Percentiles rank a stretch among this genome's conserved stretches.
phyloP scores from a whole-genome alignment of 2,329 filamentous ascomycete species.

The Fusarium coffeatum region DNA sequence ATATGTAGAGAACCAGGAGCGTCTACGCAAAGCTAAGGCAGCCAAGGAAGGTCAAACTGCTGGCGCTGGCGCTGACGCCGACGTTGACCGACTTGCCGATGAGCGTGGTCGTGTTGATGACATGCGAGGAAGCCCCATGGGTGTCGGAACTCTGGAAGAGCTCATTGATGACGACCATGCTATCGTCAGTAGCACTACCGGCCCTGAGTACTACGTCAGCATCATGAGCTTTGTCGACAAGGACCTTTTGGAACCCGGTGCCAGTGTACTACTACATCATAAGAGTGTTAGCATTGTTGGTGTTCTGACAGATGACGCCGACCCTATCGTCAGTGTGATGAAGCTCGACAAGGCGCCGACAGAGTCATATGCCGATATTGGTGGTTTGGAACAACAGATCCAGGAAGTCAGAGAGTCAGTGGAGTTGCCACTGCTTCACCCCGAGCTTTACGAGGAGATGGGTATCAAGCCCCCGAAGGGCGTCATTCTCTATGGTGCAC shows the following conservation, averaged over 20 bases:
- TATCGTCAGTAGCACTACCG: constrained; percentile 96
- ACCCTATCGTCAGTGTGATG: constrained; percentile 97
- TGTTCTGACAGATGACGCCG: constrained; percentile 94
- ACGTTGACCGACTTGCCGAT: constrained; percentile 87
- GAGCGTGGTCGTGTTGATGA: constrained; percentile 96
- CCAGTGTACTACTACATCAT: constrained; percentile 94
- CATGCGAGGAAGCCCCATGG: constrained; percentile 98
- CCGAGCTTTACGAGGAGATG: constrained; percentile 99
- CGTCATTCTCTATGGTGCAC: constrained; percentile 97
- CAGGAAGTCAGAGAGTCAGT: constrained; percentile 98
- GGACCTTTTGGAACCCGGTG: constrained; percentile 94
- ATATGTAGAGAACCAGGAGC: constrained; percentile 99
- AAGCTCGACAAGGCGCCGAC: constrained; percentile 99
- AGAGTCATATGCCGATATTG: constrained; percentile 98
- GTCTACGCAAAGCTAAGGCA: constrained; percentile 89
- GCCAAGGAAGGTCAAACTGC: constrained; percentile 75
- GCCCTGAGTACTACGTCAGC: constrained; percentile 98
- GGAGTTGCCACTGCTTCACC: constrained; percentile 92
- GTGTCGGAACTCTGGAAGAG: constrained; percentile 96
- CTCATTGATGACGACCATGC: constrained; percentile 99
- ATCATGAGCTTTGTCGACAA: constrained; percentile 99
- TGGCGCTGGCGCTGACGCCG: constrained; percentile 79
- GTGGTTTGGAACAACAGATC: constrained; percentile 93
- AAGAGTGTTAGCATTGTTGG: constrained; percentile 98
- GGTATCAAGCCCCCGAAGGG: constrained; percentile 99